Base-by-base conservation (phyloP, 306 rosid species). In the Prunus campanulata region DNA sequence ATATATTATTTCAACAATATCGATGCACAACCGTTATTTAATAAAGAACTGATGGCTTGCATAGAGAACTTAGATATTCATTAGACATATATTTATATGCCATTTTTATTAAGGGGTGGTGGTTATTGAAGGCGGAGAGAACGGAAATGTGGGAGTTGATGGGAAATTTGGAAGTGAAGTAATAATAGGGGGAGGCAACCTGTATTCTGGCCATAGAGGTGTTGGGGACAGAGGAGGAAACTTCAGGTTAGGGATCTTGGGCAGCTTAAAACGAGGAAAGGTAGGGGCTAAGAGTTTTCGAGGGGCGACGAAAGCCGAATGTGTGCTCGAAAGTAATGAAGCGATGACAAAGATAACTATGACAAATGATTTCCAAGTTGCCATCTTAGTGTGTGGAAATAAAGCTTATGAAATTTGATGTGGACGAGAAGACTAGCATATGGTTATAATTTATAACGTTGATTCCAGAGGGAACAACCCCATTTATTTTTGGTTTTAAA, bases 281-380 rank as follows among this genome's bases (percentile, higher is more conserved):
- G 42, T 51, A n/a, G 64, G 64, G 20, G 24, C 52, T 8, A 75
- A 35, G 29, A 75, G 72, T 50, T 75, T 75, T 52, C 78, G 71
- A 35, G 78, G 22, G 24, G 71, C 51, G 1, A 4, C 49, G 19
- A 9, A 32, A 65, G 72, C 79, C 5, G 49, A 56, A 15, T 72
- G n/a, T 1, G 14, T 11, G 54, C 44, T 42, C 2, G 14, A 54
- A 14, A 35, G 0, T 42, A 5, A 75, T 46, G 54, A 54, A 19
- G 44, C 11, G 51, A 32, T 32, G 39, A 75, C 1, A 47, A 75
- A 20, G 51, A 64, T 29, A 9, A 66, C 66, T 35, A 54, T 24
- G 27, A 39, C 44, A 15, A 75, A 22, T 16, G 44, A 27, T n/a
- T 54, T 16, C n/a, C 52, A 52, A 35, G 39, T 20, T 66, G 78